phyloP scores from a whole-genome alignment of 2,329 filamentous ascomycete genomes.

The Metarhizium album region DNA sequence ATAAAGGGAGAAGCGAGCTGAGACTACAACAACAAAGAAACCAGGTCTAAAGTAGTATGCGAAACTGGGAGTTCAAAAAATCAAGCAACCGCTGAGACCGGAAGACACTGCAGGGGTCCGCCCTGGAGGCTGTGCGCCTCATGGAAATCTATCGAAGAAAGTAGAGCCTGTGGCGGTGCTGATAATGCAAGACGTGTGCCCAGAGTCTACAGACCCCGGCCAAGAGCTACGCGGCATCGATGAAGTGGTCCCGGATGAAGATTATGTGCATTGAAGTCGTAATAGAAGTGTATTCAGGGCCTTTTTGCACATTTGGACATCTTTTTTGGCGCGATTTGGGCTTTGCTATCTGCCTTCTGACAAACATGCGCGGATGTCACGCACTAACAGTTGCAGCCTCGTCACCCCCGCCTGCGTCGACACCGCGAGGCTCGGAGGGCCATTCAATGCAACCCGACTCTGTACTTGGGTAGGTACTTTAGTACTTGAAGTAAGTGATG shows the following conservation, averaged over 20 bases:
- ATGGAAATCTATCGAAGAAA: slow-evolving; percentile 32
- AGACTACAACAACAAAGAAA: slow-evolving; percentile 2
- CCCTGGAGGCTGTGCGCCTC: slow-evolving; percentile 24
- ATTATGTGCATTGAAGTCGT: not conserved
- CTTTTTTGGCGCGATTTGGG: not conserved
- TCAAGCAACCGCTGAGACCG: not conserved
- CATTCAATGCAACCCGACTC: too few relatives aligned
- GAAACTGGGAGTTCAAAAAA: not conserved
- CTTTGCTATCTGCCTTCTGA: not conserved
- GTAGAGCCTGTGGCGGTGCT: slow-evolving; percentile 30
- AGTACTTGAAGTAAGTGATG: too few relatives aligned
- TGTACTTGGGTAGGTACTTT: too few relatives aligned
- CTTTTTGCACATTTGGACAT: not conserved
- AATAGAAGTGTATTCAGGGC: not conserved
- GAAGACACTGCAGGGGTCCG: slow-evolving; percentile 17
- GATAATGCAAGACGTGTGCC: slow-evolving; percentile 6
- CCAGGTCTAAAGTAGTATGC: not conserved
- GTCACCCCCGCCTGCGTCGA: not conserved
- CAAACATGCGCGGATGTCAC: not conserved
- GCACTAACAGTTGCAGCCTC: not conserved
- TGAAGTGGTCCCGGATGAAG: not conserved
- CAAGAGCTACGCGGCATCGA: not conserved
- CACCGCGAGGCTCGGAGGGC: slow-evolving; percentile 1
- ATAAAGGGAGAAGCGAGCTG: not conserved
- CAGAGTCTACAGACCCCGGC: not conserved